Conservation (phyloP, 2,329 filamentous ascomycete species). For the Colletotrichum tropicicola region DNA sequence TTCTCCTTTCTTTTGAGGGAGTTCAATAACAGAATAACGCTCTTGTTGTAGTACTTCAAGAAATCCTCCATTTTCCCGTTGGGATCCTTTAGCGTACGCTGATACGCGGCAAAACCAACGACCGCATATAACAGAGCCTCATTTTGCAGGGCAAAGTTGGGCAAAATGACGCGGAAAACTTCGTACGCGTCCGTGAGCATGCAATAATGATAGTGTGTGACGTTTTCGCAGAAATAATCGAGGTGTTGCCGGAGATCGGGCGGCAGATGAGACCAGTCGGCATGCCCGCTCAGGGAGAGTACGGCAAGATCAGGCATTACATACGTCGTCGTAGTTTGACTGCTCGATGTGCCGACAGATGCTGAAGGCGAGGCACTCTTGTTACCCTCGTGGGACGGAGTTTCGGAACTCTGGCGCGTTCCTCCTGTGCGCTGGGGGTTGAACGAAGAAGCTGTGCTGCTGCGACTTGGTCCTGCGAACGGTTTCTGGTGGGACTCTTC, state of each 20-base stretch:
- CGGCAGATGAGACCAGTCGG: constrained; percentile 67
- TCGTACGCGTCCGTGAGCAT: constrained; percentile 74
- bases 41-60: constrained; percentile 88
- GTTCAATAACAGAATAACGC: constrained; percentile 78
- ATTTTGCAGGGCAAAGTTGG: constrained; percentile 75
- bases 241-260: constrained; percentile 82
- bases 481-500: constrained; percentile 28
- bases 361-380: constrained; percentile 63
- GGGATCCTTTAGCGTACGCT: constrained; percentile 76
- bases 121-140: constrained; percentile 87
- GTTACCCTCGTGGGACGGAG: constrained; percentile 59
- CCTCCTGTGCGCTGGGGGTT: constrained; percentile 42
- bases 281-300: constrained; percentile 31
- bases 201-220: constrained; percentile 86
- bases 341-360: constrained; percentile 53
- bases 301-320: constrained; percentile 33
- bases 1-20: constrained; percentile 76
- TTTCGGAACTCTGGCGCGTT: constrained; percentile 60
- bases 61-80: constrained; percentile 83
- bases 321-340: constrained; percentile 41
- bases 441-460: constrained; percentile 48
- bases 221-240: constrained; percentile 78
- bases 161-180: constrained; percentile 78
- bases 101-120: constrained; percentile 89
- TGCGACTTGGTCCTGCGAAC: constrained; percentile 40